Base-by-base conservation (phyloP, 2,329 filamentous ascomycete genomes). In the Cryphonectria parasitica region DNA sequence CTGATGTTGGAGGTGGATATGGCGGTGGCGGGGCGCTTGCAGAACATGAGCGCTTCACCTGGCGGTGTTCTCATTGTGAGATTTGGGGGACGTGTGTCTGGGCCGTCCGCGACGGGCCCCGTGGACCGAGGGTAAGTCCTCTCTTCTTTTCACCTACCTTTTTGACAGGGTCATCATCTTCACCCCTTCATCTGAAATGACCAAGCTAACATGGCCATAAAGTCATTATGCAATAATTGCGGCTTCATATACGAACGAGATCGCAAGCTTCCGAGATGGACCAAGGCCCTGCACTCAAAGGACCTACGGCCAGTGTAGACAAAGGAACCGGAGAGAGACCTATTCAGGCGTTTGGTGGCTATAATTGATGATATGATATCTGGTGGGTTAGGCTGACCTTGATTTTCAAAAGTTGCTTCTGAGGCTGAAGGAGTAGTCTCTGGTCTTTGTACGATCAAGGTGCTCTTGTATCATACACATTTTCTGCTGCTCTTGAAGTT, bases 201-300 rank as follows among this genome's bases (percentile, higher is more conserved):
- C n/a, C 10, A 19, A 7, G 69, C 77, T 78, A 74, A 79, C 72
- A 3, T 13, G 36, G 6, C 2, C 54, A 41, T 7, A 41, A 75
- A 95, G 92, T 92, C 93, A 41, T 88, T 98, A 4, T 98, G 95
- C 83, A 92, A 95, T 81, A 98, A 97, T 79, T 98, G 95, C 79
- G 95, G 94, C 69, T 91, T 95, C 75, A 83, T 95, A 28, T 98
- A 92, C 79, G 95, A 98, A 81, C 91, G 94, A 68, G 93, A 97
- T 80, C 91, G 93, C 81, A 90, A 91, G 74, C 86, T 97, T 0
- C 95, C 95, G 11, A 88, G 90, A 39, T 94, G 91, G 90, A 90
- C 89, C 3, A 90, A 90, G 77, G 88, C 90, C 72, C 84, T 95
- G 63, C 93, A 94, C 77, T 62, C 71, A 19, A 75, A 74, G 62